Evolutionary conservation across 805 yeast genomes (phyloP), one percentile per base, ranked within the genome.

Genomic region (Zygotorulaspora florentina): DNA sequence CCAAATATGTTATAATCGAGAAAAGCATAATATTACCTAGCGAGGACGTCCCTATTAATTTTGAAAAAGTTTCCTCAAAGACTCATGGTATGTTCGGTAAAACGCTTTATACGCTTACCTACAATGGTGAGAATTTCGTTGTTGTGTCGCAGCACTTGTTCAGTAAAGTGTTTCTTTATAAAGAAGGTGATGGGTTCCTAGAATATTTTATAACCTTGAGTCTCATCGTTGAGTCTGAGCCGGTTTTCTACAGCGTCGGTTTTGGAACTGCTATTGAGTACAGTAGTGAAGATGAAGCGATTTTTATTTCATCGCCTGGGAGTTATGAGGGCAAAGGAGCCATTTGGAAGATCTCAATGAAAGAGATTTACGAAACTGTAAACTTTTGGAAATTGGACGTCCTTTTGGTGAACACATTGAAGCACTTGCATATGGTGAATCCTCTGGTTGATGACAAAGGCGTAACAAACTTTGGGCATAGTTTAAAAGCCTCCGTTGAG

Each of bases 251-350:
- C 25, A 52, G 66, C 44, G 58, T 69, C 28, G 75, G 73, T 5
- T 58, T 62, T 35, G 64, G 63, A 2, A 67, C 70, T 2, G 52
- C 55, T 1, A 40, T 62, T 5, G 48, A 43, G 7, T 56, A 48
- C 31, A 51, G 46, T 25, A 42, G 30, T 1, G 42, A 51, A 17
- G 51, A 52, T 12, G 50, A 53, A 5, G 13, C 16, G 7, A 54
- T 76, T 17, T 64, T 62, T 40, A 54, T 75, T 2, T 65, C 78
- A 0, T 70, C 79, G 0, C 75, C 78, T 1, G 76, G 75, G 2
- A 58, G 59, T 44, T 46, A 52, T 29, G 43, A 46, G 9, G 57
- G 54, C 4, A 45, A 39, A 23, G 83, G 81, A 0, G 72, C 74
- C 0, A 61, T 81, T 3, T 80, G 80, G 73, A 53, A 55, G 29